phyloP scores from a whole-genome alignment of 2,329 filamentous ascomycete species.

The Thielaviopsis punctulata region DNA sequence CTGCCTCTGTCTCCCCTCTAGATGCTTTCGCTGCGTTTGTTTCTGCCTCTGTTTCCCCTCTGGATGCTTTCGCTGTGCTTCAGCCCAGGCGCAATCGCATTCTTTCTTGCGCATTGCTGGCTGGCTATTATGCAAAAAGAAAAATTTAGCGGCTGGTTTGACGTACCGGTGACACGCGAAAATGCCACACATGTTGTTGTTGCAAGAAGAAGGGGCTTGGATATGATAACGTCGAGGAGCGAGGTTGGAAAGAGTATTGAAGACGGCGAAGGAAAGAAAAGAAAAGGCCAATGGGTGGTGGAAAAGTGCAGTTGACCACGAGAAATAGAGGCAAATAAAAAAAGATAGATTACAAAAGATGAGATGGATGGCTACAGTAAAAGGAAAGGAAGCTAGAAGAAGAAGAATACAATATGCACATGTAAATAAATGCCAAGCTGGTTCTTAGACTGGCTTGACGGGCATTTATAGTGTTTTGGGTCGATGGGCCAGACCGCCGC shows the following conservation, averaged over 20 bases:
- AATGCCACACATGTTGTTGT: slow-evolving; percentile 72
- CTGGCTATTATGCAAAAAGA: not conserved
- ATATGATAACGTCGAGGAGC: not conserved
- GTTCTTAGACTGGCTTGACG: not conserved
- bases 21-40: not conserved
- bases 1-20: not conserved
- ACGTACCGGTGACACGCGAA: slow-evolving; percentile 85
- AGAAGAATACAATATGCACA: too few relatives aligned
- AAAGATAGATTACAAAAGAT: not conserved
- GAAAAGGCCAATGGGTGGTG: not conserved
- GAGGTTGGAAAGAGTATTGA: not conserved
- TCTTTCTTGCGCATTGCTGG: not conserved
- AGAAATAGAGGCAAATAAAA: not conserved
- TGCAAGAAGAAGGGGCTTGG: not conserved
- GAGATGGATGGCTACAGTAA: too few relatives aligned
- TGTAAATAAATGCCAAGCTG: not conserved
- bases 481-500: not conserved
- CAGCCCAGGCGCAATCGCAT: not conserved
- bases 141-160: not conserved
- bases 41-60: not conserved
- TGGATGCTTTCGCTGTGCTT: not conserved
- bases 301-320: too few relatives aligned
- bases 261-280: not conserved
- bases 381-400: not conserved
- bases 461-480: not conserved